These are phyloP conservation scores for Acanthamoeba castellanii DNA, from an alignment of 208 protist genomes.

Conservation along the genomic window DNA sequence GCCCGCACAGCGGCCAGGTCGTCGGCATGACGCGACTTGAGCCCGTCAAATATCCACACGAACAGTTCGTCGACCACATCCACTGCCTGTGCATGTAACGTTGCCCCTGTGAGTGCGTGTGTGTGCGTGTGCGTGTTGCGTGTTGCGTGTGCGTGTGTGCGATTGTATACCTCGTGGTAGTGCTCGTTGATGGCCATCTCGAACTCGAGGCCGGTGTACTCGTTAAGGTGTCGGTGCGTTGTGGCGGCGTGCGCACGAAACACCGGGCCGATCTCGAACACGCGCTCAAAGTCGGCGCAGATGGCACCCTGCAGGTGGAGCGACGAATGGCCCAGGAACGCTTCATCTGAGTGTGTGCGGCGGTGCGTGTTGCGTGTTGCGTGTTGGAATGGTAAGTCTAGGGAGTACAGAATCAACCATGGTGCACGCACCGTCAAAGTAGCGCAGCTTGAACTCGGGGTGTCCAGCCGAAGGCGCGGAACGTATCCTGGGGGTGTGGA, in stretches of 20 bases:
- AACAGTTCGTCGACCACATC: slow-evolving; percentile 97
- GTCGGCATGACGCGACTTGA: slow-evolving; percentile 89
- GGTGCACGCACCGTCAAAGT: slow-evolving; percentile 87
- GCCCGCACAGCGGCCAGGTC: slow-evolving; percentile 91
- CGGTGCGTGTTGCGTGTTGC: no score
- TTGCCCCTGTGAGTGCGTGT: no score
- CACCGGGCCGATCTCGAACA: slow-evolving; percentile 90
- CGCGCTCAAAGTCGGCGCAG: slow-evolving; percentile 94
- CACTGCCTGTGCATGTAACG: slow-evolving; percentile 75
- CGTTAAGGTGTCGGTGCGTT: slow-evolving; percentile 99
- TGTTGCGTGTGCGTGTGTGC: no score
- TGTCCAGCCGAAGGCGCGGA: slow-evolving; percentile 95
- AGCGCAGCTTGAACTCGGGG: slow-evolving; percentile 92
- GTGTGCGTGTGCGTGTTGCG: no score
- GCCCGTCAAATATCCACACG: slow-evolving; percentile 95
- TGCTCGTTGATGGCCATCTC: slow-evolving; percentile 99
- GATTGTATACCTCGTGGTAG: slow-evolving; percentile 97
- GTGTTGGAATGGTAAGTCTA: background rate
- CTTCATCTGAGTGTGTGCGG: slow-evolving; percentile 74
- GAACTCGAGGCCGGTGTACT: slow-evolving; percentile 99
- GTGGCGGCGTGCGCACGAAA: slow-evolving; percentile 98
- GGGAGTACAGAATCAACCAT: background rate
- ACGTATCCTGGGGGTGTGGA: slow-evolving; percentile 99
- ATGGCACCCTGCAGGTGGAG: slow-evolving; percentile 99
- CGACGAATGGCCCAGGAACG: slow-evolving; percentile 98